These are phyloP conservation scores for Phytophthora melonis DNA, from an alignment of 352 stramenopile genomes.

Conservation along the genomic window DNA sequence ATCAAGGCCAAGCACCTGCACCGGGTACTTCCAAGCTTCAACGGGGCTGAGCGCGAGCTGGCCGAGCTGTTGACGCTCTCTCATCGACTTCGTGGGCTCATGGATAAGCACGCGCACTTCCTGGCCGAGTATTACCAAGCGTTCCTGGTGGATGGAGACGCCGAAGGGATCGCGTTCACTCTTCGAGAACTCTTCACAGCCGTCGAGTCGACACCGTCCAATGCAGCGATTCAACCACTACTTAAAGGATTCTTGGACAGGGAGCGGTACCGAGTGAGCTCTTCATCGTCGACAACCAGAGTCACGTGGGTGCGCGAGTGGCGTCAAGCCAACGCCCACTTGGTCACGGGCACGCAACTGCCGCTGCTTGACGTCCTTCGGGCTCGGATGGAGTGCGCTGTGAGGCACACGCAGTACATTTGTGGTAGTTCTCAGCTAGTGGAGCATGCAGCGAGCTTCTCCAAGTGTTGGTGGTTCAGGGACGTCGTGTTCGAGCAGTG, in stretches of 20 bases:
- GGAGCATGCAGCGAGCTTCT: slow-evolving; percentile 43
- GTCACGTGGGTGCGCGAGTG: slow-evolving; percentile 67
- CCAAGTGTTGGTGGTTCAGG: slow-evolving; percentile 65
- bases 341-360: slow-evolving; percentile 27
- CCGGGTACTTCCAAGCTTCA: slow-evolving; percentile 38
- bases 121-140: slow-evolving; percentile 50
- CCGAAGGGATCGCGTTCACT: slow-evolving; percentile 55
- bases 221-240: slow-evolving; percentile 37
- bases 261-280: slow-evolving; percentile 40
- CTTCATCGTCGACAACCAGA: slow-evolving; percentile 7
- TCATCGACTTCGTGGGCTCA: slow-evolving; percentile 36
- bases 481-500: slow-evolving; percentile 41
- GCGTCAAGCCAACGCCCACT: slow-evolving; percentile 60
- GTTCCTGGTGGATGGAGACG: slow-evolving; percentile 55
- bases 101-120: slow-evolving; percentile 31
- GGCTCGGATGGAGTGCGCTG: slow-evolving; percentile 53
- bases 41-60: slow-evolving; percentile 20
- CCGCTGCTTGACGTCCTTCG: slow-evolving; percentile 32
- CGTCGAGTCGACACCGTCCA: not conserved
- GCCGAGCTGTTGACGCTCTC: slow-evolving; percentile 33
- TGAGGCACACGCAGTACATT: slow-evolving; percentile 56
- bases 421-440: slow-evolving; percentile 37
- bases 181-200: slow-evolving; percentile 40
- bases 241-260: slow-evolving; percentile 54
- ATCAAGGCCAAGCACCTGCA: slow-evolving; percentile 67